Evolutionary conservation across 2,329 filamentous ascomycete species (phyloP).

Genomic region (Beauveria bassiana): DNA sequence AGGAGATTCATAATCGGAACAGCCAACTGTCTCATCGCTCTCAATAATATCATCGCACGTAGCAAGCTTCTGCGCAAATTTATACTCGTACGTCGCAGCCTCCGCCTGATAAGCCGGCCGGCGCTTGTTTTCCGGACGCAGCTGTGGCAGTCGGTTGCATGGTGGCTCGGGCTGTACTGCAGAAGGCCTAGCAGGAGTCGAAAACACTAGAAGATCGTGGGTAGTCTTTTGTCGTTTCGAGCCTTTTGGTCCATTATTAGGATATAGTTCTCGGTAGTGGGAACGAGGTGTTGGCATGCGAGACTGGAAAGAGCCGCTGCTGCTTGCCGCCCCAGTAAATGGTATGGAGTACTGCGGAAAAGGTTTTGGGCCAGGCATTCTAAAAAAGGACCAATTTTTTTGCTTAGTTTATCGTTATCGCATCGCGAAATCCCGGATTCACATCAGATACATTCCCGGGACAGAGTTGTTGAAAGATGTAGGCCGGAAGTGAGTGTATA

Average conservation of each 20-base stretch:
- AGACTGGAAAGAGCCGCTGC: background rate
- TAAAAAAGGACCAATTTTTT: background rate
- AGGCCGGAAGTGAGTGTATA: background rate
- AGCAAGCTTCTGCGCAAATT: background rate
- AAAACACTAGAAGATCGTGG: background rate
- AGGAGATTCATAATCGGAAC: background rate
- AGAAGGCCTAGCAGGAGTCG: background rate
- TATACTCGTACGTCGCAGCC: background rate
- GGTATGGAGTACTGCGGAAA: background rate
- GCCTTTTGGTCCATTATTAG: background rate
- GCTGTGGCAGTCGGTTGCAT: background rate
- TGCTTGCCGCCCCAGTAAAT: no score
- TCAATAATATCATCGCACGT: background rate
- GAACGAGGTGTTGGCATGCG: background rate
- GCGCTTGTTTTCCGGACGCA: background rate
- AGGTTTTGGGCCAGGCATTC: background rate
- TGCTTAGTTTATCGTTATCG: rapidly evolving
- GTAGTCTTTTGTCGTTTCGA: background rate
- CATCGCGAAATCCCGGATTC: background rate
- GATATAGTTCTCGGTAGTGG: background rate
- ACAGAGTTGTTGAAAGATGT: no score
- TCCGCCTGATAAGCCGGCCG: background rate
- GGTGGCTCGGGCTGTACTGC: background rate
- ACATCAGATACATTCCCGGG: no score
- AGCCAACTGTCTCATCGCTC: background rate